These are phyloP conservation scores for Ascocoryne sarcoides DNA, from an alignment of 2,329 filamentous ascomycete species.

Conservation along the genomic window DNA sequence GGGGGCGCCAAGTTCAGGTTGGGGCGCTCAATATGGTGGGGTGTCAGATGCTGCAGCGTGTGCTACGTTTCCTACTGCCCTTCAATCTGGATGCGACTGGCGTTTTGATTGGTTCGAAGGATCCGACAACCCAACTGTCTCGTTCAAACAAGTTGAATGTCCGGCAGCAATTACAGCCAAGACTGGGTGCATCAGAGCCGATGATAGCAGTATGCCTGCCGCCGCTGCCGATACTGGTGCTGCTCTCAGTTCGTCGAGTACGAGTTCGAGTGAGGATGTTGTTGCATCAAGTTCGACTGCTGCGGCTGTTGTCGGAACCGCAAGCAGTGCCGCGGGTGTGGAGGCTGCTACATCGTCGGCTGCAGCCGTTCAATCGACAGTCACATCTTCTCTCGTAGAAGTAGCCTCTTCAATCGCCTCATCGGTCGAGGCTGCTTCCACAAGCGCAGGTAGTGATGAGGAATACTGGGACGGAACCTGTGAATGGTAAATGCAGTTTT, in stretches of 20 bases:
- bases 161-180: conserved; percentile 36
- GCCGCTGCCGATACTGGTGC: background rate
- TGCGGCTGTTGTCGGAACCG: background rate
- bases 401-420: too few relatives aligned
- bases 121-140: conserved; percentile 38
- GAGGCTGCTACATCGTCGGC: background rate
- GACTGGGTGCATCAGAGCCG: conserved; percentile 30
- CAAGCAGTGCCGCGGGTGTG: background rate
- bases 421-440: too few relatives aligned
- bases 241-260: background rate
- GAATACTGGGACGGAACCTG: background rate
- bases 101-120: conserved; percentile 44
- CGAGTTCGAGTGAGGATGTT: background rate
- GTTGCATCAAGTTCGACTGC: background rate
- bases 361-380: background rate
- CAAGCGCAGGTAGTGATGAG: background rate
- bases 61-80: conserved; percentile 32
- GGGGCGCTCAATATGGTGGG: conserved; percentile 41
- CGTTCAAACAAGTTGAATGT: conserved; percentile 34
- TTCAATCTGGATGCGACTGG: conserved; percentile 41
- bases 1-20: conserved; percentile 32
- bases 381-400: background rate
- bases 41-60: conserved; percentile 35
- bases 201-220: conserved; percentile 5
- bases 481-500: background rate